Percentiles rank a stretch among this genome's conserved stretches.
Evolutionary conservation across 768 basidiomycete genomes (phyloP).

Genomic region (Mrakia hoshinonis): DNA sequence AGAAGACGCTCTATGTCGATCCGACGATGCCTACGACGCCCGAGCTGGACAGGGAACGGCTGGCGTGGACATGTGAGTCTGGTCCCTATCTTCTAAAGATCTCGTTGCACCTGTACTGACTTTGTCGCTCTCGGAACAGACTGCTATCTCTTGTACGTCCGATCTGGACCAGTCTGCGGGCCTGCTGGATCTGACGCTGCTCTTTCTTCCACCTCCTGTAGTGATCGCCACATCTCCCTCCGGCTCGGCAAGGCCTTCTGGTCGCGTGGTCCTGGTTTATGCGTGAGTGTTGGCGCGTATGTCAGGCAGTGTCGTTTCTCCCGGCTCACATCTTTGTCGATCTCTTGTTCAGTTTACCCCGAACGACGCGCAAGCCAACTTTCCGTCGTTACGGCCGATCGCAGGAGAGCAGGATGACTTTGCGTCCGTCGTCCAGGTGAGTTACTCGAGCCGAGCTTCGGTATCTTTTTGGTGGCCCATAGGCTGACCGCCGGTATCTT

Average conservation of each 20-base stretch:
- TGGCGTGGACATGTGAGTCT: conserved; percentile 31
- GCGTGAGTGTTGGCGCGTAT: not conserved
- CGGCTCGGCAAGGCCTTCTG: conserved; percentile 34
- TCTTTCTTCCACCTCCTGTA: conserved; percentile 12
- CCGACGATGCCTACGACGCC: conserved; percentile 1
- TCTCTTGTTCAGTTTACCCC: conserved; percentile 1
- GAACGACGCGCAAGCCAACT: conserved; percentile 28
- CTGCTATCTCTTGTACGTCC: conserved; percentile 30
- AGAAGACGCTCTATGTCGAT: conserved; percentile 24
- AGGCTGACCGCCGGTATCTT: not conserved
- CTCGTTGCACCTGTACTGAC: not conserved
- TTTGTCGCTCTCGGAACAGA: not conserved
- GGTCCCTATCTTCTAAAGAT: no score
- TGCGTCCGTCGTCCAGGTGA: conserved; percentile 28
- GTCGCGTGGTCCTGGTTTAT: conserved; percentile 31
- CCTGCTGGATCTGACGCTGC: conserved; percentile 8
- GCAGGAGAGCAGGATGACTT: conserved; percentile 31
- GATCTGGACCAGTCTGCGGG: no score
- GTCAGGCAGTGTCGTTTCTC: not conserved
- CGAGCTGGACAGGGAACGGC: conserved; percentile 30
- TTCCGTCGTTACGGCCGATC: conserved; percentile 31
- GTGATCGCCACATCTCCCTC: conserved; percentile 31
- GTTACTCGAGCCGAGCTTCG: not conserved
- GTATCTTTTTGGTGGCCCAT: not conserved
- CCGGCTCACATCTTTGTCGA: not conserved